Base-by-base conservation (phyloP, 331 rosid genomes). In the Acacia concinna region DNA sequence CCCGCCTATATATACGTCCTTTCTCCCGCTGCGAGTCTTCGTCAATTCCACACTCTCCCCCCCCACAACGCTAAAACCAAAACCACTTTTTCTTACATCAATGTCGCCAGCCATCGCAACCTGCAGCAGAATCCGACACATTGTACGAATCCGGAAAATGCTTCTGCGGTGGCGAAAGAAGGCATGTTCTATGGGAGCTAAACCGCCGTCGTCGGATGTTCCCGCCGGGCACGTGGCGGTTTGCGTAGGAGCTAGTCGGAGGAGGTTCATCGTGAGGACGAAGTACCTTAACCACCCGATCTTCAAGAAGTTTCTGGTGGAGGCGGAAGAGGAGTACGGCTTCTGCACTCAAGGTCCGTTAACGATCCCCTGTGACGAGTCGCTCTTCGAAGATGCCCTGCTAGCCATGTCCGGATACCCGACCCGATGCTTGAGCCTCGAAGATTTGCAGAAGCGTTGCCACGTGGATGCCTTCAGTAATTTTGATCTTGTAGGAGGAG, bases 291-390 rank as follows among this genome's bases (percentile, higher is more conserved):
- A 91, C 84, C 94, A 89, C 66, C 97, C 94, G 5, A 65, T 91
- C 85, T 91, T 91, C 91, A 47, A 86, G 85, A 85, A 85, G 75
- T 90, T 91, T 59, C 90, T 91, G 17, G 69, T 67, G 9, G 65
- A 89, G 32, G 94, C 94, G 34, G 97, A 89, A 43, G 97, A 91
- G 51, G 94, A 91, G 87, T 91, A 91, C 84, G 97, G 94, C 14
- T 91, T 89, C 77, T 54, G 88, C 59, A 85, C 84, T 82, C 78
- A 81, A 1, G 97, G 94, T 6, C 97, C 92, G 0, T 80, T 91
- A 12, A 52, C 85, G 43, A 85, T 91, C 84, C 97, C 97, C 3
- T 89, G 94, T 81, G 88, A 88, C 78, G 97, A 91, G 82, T 78
- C 84, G 28, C 74, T 82, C 54, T 88, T 91, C 84, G 87, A 89